Evolutionary conservation across 108 stramenopile species (phyloP).

Genomic region (Fistulifera pelliculosa): DNA sequence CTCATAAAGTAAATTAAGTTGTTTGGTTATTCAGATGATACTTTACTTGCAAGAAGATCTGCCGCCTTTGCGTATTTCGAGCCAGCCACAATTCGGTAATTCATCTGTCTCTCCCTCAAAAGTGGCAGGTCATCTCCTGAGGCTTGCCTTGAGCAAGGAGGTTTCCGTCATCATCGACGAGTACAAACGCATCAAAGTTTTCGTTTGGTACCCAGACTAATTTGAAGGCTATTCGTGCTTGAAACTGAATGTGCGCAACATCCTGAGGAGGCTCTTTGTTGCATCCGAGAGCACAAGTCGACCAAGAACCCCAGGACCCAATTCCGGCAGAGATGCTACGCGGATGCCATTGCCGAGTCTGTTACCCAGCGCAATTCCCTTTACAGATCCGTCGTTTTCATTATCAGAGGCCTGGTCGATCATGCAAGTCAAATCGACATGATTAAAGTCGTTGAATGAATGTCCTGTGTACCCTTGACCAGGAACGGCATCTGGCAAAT

Average conservation of each 20-base stretch:
- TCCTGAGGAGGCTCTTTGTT: constrained; percentile 76
- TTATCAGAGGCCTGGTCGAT: constrained; percentile 56
- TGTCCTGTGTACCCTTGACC: constrained; percentile 90
- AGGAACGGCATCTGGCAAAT: constrained; percentile 58
- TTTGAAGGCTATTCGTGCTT: constrained; percentile 79
- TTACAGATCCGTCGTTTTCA: constrained; percentile 72
- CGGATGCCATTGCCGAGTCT: constrained; percentile 73
- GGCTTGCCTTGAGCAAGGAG: constrained; percentile 36
- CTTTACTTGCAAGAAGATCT: constrained; percentile 38
- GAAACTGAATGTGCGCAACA: constrained; percentile 88
- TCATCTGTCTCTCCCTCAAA: constrained; percentile 64
- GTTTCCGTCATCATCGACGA: constrained; percentile 75
- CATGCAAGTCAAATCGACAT: constrained; percentile 87
- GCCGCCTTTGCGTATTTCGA: constrained; percentile 73
- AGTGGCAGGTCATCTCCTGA: constrained; percentile 41
- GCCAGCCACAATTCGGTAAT: constrained; percentile 70
- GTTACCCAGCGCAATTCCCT: constrained; percentile 75
- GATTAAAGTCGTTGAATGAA: constrained; percentile 86
- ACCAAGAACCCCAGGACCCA: constrained; percentile 88
- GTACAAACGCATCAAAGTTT: constrained; percentile 67
- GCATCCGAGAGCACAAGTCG: constrained; percentile 79
- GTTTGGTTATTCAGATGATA: constrained; percentile 19
- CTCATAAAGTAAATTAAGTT: no score
- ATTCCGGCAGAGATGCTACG: constrained; percentile 67
- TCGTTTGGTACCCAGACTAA: constrained; percentile 86